A percentile compares a stretch with the other conserved stretches of the same genome.
Conservation (phyloP, 2,329 filamentous ascomycete genomes). For the Colletotrichum acutatum region DNA sequence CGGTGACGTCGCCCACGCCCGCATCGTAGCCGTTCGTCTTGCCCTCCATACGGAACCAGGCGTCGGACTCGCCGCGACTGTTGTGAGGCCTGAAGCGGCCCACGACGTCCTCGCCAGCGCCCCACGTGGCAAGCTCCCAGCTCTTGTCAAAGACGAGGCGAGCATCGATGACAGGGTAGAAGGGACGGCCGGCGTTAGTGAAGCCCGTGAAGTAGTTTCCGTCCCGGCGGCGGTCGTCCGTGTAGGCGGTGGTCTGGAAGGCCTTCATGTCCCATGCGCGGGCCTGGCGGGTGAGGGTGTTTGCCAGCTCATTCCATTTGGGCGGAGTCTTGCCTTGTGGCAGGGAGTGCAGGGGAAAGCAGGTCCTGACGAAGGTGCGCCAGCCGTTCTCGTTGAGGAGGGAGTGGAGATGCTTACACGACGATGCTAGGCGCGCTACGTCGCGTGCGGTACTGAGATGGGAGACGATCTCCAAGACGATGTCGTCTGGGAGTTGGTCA, state of each 20-base stretch:
- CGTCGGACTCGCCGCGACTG: conserved; percentile 32
- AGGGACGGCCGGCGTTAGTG: conserved; percentile 39
- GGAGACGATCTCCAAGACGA: conserved; percentile 60
- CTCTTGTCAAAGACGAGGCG: conserved; percentile 47
- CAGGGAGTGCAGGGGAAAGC: conserved; percentile 55
- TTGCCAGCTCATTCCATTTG: conserved; percentile 53
- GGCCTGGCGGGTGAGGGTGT: conserved; percentile 60
- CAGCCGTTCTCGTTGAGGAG: conserved; percentile 58
- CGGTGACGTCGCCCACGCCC: conserved; percentile 62
- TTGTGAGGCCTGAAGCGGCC: conserved; percentile 50
- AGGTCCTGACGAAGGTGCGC: conserved; percentile 58
- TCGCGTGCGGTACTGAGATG: conserved; percentile 61
- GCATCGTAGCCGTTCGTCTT: conserved; percentile 50
- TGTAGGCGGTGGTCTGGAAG: conserved; percentile 43
- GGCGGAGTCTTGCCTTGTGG: conserved; percentile 39
- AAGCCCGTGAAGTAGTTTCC: conserved; percentile 29
- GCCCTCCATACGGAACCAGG: conserved; percentile 47
- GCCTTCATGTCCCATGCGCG: conserved; percentile 64
- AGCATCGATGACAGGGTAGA: conserved; percentile 61
- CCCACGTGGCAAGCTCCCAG: conserved; percentile 61
- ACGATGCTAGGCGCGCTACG: conserved; percentile 52
- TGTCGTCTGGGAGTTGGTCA: conserved; percentile 59
- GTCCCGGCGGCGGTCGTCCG: conserved; percentile 42
- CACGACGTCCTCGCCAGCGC: conserved; percentile 62
- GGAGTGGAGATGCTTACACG: conserved; percentile 51